Base-by-base conservation (phyloP, 345 rosid species). In the Toxicodendron radicans region DNA sequence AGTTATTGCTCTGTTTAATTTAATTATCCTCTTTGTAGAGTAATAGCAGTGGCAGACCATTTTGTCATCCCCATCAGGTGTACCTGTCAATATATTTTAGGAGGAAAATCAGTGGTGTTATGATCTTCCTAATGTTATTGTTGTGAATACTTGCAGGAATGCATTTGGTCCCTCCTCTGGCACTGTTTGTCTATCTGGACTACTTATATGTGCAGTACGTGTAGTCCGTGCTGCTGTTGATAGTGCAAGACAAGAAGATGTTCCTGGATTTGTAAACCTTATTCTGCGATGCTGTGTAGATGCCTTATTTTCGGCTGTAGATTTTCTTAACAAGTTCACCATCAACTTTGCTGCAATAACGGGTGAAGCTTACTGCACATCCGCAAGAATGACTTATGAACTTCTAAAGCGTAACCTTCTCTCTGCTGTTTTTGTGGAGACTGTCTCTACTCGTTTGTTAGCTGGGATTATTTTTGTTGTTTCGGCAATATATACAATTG, bases 271-370 rank as follows among this genome's bases (percentile, higher is more conserved):
- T 13, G 86, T 91, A 78, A 87, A 87, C 75, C 52, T 87, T 70
- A 83, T 81, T 30, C 79, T 92, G 17, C 87, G 80, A 12, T 90
- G 92, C 73, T 91, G 97, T 35, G 94, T 92, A 58, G 89, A 81
- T 43, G 77, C 82, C 18, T 80, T 92, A 43, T 67, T 95, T 51
- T 75, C 89, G 7, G 86, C 93, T 8, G 41, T 95, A 60, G 97
- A 95, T 45, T 91, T 90, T 81, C 86, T 92, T 57, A 95, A 92
- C 85, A 92, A 95, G 85, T 95, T 95, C 92, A 91, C 98, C 1
- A 85, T 92, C 78, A 91, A 86, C 89, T 92, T 95, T 71, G 92
- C 92, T 7, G 95, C 99, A 43, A 92, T 95, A 71, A 91, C 99
- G 0, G 98, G 99, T 1, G 98, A 92, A 79, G 82, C 89, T 43